A percentile compares a stretch with the other conserved stretches of the same genome.
These are phyloP conservation scores for Pyropia haitanensis DNA, from an alignment of 23 red algal genomes.

Conservation along the genomic window DNA sequence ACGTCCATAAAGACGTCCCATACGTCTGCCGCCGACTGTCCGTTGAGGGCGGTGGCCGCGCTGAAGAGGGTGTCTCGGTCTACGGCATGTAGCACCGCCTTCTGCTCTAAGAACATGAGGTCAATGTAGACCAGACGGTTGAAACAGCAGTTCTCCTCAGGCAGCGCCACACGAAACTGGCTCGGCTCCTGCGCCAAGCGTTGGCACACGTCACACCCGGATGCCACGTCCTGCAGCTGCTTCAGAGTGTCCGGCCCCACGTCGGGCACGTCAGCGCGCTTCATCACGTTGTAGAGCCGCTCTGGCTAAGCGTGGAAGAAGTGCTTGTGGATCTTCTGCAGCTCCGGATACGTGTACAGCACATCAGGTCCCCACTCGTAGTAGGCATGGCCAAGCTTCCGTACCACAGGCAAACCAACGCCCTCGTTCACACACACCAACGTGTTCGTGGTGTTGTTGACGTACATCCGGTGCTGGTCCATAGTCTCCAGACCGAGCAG, in stretches of 20 bases:
- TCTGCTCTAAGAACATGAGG: neutral
- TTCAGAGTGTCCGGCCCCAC: neutral
- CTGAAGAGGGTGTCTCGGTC: conserved; percentile 13
- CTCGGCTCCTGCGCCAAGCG: neutral
- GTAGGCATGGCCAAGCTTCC: conserved; percentile 10
- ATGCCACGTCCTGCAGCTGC: neutral
- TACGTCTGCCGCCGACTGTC: neutral
- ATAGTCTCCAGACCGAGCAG: conserved; percentile 11
- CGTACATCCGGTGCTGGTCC: neutral
- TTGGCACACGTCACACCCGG: conserved; percentile 13
- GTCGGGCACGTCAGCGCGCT: neutral
- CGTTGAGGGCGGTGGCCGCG: conserved; percentile 2
- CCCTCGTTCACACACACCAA: conserved; percentile 4
- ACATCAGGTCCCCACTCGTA: conserved; percentile 8
- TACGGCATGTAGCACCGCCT: conserved; percentile 1
- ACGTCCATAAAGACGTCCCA: conserved; percentile 6
- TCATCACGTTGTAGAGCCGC: conserved; percentile 1
- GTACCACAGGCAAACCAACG: neutral
- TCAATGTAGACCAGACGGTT: conserved; percentile 5
- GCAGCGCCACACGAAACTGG: conserved; percentile 6
- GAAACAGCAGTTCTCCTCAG: neutral
- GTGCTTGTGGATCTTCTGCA: conserved; percentile 13
- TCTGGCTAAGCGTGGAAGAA: conserved; percentile 10
- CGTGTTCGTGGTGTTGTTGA: neutral
- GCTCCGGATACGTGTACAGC: neutral